Conservation (phyloP, 352 stramenopile species). For the Phytopythium helicoides region DNA sequence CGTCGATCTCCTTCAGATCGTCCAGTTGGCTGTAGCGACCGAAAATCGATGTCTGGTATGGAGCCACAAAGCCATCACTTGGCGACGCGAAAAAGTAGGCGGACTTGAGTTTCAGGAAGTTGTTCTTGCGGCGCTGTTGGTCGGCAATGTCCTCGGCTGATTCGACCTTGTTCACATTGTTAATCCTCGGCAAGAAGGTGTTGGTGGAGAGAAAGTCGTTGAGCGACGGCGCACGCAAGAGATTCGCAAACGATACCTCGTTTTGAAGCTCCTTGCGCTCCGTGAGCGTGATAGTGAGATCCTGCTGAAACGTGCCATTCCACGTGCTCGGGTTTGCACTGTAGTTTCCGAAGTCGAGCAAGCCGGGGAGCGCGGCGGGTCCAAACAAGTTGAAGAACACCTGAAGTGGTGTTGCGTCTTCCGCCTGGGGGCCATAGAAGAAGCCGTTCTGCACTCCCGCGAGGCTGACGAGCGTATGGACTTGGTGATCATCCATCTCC, state of each 20-base stretch:
- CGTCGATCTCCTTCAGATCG: conserved; percentile 13
- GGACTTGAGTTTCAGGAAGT: conserved; percentile 34
- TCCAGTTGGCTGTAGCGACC: conserved; percentile 37
- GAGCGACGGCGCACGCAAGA: conserved; percentile 28
- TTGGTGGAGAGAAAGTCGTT: conserved; percentile 25
- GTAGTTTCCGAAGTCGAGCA: conserved; percentile 35
- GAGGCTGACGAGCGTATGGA: conserved; percentile 42
- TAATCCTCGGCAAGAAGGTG: conserved; percentile 11
- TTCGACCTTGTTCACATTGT: conserved; percentile 15
- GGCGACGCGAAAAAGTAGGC: conserved; percentile 43
- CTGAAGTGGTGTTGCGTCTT: conserved; percentile 23
- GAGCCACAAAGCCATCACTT: conserved; percentile 30
- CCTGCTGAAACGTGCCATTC: conserved; percentile 32
- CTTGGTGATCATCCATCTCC: conserved; percentile 56
- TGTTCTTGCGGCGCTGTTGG: conserved; percentile 25
- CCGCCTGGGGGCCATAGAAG: conserved; percentile 44
- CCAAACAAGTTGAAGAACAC: conserved; percentile 33
- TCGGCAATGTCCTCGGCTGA: conserved; percentile 20
- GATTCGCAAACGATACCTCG: conserved; percentile 40
- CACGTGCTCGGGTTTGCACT: background rate
- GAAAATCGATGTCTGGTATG: conserved; percentile 38
- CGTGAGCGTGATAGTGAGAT: conserved; percentile 22
- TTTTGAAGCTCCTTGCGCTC: conserved; percentile 23
- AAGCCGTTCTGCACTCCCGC: conserved; percentile 46
- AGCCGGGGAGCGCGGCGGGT: conserved; percentile 16